Evolutionary conservation across 108 stramenopile species (phyloP).

Genomic region (Pseudonitzschia multiseries): DNA sequence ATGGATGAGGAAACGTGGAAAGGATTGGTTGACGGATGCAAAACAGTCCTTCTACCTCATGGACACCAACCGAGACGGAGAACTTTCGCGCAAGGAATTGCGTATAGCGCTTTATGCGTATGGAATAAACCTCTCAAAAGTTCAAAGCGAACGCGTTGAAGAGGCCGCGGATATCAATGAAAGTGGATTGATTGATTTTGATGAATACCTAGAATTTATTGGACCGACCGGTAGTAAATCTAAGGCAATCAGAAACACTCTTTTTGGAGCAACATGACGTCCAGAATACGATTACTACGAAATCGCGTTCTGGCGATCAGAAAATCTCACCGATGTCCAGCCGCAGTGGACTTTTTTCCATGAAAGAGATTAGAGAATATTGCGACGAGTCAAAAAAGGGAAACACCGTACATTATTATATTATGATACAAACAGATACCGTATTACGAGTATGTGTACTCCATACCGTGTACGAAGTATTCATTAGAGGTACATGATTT

Average conservation of each 20-base stretch:
- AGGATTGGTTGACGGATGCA: slow-evolving; percentile 29
- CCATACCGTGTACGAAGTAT: too few relatives aligned
- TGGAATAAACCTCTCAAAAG: slow-evolving; percentile 24
- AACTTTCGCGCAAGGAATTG: slow-evolving; percentile 49
- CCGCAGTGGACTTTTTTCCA: too few relatives aligned
- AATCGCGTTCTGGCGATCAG: too few relatives aligned
- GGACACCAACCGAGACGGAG: slow-evolving; percentile 63
- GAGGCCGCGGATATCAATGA: slow-evolving; percentile 29
- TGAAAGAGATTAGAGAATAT: too few relatives aligned
- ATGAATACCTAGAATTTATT: slow-evolving; percentile 37
- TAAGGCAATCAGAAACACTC: slow-evolving; percentile 33
- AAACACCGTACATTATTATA: too few relatives aligned
- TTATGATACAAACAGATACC: too few relatives aligned
- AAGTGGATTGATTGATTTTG: slow-evolving; percentile 33
- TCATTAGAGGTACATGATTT: too few relatives aligned
- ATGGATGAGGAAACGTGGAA: slow-evolving; percentile 27
- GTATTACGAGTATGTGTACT: too few relatives aligned
- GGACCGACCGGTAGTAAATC: slow-evolving; percentile 24
- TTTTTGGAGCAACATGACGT: slow-evolving; percentile 27
- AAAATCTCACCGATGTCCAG: too few relatives aligned
- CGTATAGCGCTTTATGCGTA: slow-evolving; percentile 30
- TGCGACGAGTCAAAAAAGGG: too few relatives aligned
- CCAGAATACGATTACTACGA: background rate
- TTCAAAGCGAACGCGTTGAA: slow-evolving; percentile 12
- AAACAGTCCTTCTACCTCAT: slow-evolving; percentile 39